Evolutionary conservation across 225 moss, liverwort and hornwort species (phyloP).

Genomic region (Neckera pumila): DNA sequence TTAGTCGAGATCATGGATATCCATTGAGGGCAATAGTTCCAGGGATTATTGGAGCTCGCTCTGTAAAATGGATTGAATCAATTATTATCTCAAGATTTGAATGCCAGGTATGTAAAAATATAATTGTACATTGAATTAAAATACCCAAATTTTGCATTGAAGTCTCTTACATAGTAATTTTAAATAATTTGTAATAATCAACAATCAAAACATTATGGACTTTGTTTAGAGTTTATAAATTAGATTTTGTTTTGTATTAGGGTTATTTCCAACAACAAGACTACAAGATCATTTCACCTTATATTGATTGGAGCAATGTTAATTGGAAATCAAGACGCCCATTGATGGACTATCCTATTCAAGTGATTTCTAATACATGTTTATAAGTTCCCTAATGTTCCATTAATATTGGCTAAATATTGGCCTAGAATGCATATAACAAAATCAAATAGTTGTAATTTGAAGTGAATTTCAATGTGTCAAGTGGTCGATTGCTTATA

Average conservation of each 20-base stretch:
- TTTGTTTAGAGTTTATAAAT: no score
- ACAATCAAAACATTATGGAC: neutral
- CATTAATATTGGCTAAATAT: no score
- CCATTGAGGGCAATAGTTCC: slow-evolving; percentile 48
- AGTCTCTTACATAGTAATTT: no score
- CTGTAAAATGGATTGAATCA: slow-evolving; percentile 64
- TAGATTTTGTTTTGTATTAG: neutral
- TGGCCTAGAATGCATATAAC: no score
- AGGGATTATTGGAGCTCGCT: slow-evolving; percentile 48
- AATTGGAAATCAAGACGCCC: slow-evolving; percentile 38
- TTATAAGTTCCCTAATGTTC: no score
- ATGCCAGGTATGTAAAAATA: slow-evolving; percentile 26
- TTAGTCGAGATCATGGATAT: slow-evolving; percentile 60
- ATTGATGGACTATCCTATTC: slow-evolving; percentile 68
- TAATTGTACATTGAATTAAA: rapidly evolving
- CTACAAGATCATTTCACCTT: slow-evolving; percentile 52
- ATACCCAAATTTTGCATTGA: neutral
- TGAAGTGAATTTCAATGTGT: neutral
- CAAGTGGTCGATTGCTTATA: no score
- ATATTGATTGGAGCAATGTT: slow-evolving; percentile 49
- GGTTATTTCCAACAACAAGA: slow-evolving; percentile 54
- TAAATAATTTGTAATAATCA: neutral
- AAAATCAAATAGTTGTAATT: neutral
- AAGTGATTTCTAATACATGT: no score
- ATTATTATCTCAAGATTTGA: slow-evolving; percentile 37